These are phyloP conservation scores for Pulveroboletus sp. DNA, from an alignment of 768 basidiomycete genomes.

Conservation along the genomic window DNA sequence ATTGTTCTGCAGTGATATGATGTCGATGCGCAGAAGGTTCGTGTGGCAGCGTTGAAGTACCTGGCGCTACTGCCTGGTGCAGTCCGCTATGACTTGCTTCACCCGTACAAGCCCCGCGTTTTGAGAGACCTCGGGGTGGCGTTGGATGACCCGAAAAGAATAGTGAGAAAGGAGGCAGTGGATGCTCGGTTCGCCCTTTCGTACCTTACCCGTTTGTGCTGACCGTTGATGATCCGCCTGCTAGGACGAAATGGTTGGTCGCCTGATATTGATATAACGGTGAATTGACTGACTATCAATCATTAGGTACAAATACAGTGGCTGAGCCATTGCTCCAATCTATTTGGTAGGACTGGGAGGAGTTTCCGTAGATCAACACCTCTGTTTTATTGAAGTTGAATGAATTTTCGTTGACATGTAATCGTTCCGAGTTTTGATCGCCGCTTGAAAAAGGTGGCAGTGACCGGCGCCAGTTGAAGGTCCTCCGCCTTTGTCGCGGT, in stretches of 20 bases:
- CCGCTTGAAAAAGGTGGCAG: conserved; percentile 17
- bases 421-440: conserved; percentile 14
- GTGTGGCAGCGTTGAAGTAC: conserved; percentile 70
- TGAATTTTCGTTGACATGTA: too few species aligned
- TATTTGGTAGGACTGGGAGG: background rate
- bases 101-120: conserved; percentile 71
- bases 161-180: conserved; percentile 85
- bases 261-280: background rate
- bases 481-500: background rate
- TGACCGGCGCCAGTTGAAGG: conserved; percentile 1
- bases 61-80: conserved; percentile 68
- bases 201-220: background rate
- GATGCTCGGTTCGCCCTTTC: conserved; percentile 52
- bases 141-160: conserved; percentile 85
- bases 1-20: background rate
- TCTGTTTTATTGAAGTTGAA: too few species aligned
- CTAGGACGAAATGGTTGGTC: conserved; percentile 29
- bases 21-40: conserved; percentile 54
- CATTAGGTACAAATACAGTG: conserved; percentile 29
- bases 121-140: conserved; percentile 69
- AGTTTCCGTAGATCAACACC: too few species aligned
- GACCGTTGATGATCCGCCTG: conserved; percentile 4
- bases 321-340: conserved; percentile 3
- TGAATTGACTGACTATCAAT: background rate
- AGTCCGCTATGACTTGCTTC: conserved; percentile 79